These are phyloP conservation scores for Ceratocystis destructans DNA, from an alignment of 2,329 filamentous ascomycete genomes.

Conservation along the genomic window DNA sequence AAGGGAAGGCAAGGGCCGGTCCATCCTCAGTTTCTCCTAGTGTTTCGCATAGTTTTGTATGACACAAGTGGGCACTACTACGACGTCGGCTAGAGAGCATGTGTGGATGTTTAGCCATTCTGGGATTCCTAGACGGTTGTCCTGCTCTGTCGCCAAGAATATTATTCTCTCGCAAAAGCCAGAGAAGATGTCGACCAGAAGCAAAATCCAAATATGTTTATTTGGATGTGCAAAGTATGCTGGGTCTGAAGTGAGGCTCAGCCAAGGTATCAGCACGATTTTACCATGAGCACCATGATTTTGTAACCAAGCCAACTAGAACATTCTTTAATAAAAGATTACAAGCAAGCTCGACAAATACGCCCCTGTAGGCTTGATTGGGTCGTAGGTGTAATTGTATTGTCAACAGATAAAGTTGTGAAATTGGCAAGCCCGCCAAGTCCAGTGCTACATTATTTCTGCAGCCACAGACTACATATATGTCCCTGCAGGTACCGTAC, in stretches of 20 bases:
- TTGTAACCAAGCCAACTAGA: conserved; percentile 1
- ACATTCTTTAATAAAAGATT: not conserved
- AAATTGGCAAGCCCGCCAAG: not conserved
- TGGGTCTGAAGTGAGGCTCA: not conserved
- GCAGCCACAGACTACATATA: not conserved
- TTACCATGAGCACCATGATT: not conserved
- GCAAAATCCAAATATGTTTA: not conserved
- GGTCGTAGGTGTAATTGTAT: not conserved
- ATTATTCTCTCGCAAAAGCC: not conserved
- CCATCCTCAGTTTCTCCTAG: not conserved
- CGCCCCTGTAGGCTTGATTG: not conserved
- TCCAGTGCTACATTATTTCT: not conserved
- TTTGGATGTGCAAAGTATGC: not conserved
- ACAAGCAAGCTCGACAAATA: not conserved
- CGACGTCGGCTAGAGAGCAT: not conserved
- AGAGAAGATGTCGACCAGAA: not conserved
- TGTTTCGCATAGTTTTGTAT: not conserved
- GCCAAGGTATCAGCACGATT: not conserved
- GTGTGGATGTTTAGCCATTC: not conserved
- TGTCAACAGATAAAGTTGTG: not conserved
- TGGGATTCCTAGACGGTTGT: not conserved
- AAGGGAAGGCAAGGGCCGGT: not conserved
- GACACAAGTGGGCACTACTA: not conserved
- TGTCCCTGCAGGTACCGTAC: too few relatives aligned
- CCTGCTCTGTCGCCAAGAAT: not conserved